Evolutionary conservation across 225 moss, liverwort and hornwort species (phyloP).

Genomic region (Pseudisothecium myosuroides): DNA sequence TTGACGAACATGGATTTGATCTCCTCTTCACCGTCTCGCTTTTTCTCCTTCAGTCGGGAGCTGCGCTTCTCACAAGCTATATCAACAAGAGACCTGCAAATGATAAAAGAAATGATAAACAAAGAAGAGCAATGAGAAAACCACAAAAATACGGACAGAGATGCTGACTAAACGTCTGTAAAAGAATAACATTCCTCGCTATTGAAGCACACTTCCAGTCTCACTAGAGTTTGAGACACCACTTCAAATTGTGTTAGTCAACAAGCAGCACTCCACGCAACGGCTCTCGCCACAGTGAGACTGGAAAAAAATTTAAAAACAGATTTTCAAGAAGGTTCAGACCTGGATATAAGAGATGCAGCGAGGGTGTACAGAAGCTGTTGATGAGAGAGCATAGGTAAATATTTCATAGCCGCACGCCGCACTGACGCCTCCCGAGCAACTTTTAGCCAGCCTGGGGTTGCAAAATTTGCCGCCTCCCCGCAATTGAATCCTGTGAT

Average conservation of each 20-base stretch:
- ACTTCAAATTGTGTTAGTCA: background rate
- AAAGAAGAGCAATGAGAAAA: background rate
- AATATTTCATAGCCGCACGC: conserved; percentile 90
- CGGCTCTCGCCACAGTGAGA: background rate
- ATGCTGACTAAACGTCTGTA: background rate
- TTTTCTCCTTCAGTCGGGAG: conserved; percentile 76
- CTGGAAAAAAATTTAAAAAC: background rate
- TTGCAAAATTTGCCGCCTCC: conserved; percentile 96
- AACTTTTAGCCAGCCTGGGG: conserved; percentile 83
- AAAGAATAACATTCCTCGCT: background rate
- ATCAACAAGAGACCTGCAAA: conserved; percentile 31
- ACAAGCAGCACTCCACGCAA: background rate
- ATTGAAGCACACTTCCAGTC: background rate
- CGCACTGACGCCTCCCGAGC: conserved; percentile 95
- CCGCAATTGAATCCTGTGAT: conserved; percentile 89
- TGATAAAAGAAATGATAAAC: background rate
- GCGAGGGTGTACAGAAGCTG: conserved; percentile 84
- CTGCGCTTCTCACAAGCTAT: conserved; percentile 34
- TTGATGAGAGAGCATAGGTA: conserved; percentile 98
- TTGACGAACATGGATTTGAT: conserved; percentile 61
- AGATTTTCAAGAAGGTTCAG: background rate
- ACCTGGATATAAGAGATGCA: conserved; percentile 73
- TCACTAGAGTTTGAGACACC: background rate
- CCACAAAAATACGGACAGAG: background rate
- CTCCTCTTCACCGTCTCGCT: conserved; percentile 72